Evolutionary conservation across 139 green algal species (phyloP), one percentile per base, ranked within the genome.

Genomic region (Asterochloris erici): DNA sequence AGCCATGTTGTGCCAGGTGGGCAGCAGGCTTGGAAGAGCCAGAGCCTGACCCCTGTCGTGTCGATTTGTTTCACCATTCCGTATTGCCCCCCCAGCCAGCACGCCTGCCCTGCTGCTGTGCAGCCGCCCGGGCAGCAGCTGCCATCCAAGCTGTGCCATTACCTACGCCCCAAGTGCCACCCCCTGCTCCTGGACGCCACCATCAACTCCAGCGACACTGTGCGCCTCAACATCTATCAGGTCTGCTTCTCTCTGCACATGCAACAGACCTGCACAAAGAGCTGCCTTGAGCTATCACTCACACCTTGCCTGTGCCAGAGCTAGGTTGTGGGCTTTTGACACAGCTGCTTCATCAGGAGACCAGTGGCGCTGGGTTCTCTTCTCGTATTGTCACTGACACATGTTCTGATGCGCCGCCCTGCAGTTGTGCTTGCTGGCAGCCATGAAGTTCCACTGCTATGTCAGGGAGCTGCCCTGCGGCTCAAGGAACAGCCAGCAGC

Each of bases 211-310:
- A 78, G 84, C 11, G 11, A 47, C 14, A 98, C 94, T 0, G 86
- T 95, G 61, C 77, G 89, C 11, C 82, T 97, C 28, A 99, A 99
- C 88, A 88, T 98, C 11, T 97, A 91, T 86, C 92, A 96, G 89
- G 90, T 91, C 38, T 14, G 86, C 11, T 73, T 0, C n/a, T 47
- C n/a, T 61, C 11, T 1, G 2, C 14, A 10, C 63, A 21, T 64
- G 9, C n/a, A 11, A 82, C 27, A 29, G n/a, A 16, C 23, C 54
- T 28, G 28, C 28, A 79, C 11, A 24, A 68, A 38, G 11, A 79
- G 29, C 16, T 68, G 16, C 74, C n/a, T 4, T 63, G 16, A 26
- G 38, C 6, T 29, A 9, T 89, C 82, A 78, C 47, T 54, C 6
- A 6, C 38, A 54, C 4, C 6, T 2, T 6, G 6, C 6, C 6